Percentiles rank a stretch among this genome's conserved stretches.
Conservation (phyloP, 2,329 filamentous ascomycete species). For the Aspergillus pseudoterreus region DNA sequence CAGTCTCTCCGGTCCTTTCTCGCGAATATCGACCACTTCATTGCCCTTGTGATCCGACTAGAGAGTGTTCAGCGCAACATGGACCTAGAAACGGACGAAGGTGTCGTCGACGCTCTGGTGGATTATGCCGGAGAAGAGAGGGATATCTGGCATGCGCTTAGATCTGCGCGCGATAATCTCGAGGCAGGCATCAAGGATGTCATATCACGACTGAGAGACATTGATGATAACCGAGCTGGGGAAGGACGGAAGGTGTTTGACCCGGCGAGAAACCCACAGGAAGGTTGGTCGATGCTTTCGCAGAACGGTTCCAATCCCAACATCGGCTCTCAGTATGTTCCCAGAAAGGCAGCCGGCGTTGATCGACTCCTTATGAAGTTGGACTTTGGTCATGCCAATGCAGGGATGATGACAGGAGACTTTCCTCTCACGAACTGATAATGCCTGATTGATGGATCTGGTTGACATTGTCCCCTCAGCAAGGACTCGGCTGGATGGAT, state of each 20-base stretch:
- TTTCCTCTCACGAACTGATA: too few species aligned
- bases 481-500: too few species aligned
- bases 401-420: background rate
- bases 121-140: conserved; percentile 70
- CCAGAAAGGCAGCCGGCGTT: conserved; percentile 71
- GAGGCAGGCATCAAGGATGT: conserved; percentile 64
- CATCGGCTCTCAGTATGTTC: conserved; percentile 53
- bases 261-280: conserved; percentile 23
- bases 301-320: conserved; percentile 17
- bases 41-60: conserved; percentile 71
- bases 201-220: conserved; percentile 53
- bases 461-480: too few species aligned
- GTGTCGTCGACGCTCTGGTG: conserved; percentile 71
- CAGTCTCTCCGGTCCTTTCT: conserved; percentile 36
- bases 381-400: conserved; percentile 52
- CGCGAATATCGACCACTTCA: conserved; percentile 70
- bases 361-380: conserved; percentile 89
- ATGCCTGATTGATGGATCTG: too few species aligned
- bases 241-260: conserved; percentile 35
- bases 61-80: conserved; percentile 72
- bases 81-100: conserved; percentile 78
- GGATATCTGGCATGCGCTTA: conserved; percentile 63
- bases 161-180: conserved; percentile 60
- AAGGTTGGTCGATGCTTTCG: conserved; percentile 25
- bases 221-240: conserved; percentile 55